These are phyloP conservation scores for Kodamaea laetipori DNA, from an alignment of 805 yeast species.

Conservation along the genomic window DNA sequence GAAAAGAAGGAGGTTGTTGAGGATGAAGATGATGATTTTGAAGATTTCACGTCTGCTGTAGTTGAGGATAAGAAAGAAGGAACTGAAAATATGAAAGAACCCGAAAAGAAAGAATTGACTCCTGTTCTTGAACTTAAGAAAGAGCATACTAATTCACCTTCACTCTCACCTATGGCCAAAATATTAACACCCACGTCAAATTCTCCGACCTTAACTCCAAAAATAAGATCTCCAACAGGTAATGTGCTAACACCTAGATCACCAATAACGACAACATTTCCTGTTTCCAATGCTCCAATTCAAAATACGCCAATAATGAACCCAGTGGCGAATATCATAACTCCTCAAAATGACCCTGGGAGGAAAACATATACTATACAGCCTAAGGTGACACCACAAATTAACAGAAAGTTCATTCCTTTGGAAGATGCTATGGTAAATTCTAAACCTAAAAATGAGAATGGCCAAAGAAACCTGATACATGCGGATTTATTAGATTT, in stretches of 20 bases:
- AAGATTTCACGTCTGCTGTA: slow-evolving; percentile 21
- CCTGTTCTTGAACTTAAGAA: too few species aligned
- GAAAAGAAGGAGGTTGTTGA: slow-evolving; percentile 7
- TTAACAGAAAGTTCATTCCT: slow-evolving; percentile 9
- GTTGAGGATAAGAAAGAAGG: background rate
- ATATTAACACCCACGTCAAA: too few species aligned
- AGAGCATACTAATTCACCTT: too few species aligned
- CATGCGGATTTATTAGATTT: slow-evolving; percentile 14
- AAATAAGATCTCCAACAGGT: too few species aligned
- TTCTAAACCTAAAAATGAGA: background rate
- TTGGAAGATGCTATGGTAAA: slow-evolving; percentile 3
- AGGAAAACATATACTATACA: slow-evolving; percentile 1
- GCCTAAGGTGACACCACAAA: slow-evolving; percentile 5
- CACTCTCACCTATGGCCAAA: too few species aligned
- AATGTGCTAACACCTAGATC: too few species aligned
- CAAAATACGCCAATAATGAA: background rate
- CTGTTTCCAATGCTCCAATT: background rate
- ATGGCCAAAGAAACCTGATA: background rate
- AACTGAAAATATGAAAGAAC: background rate
- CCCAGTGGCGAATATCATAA: background rate
- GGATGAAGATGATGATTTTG: slow-evolving; percentile 25
- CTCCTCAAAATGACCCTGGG: background rate
- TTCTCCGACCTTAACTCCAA: too few species aligned
- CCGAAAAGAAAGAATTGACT: background rate
- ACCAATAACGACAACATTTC: background rate